Evolutionary conservation across 1,284 basidiomycete genomes (phyloP).

Genomic region (Trichosporon ovoides): DNA sequence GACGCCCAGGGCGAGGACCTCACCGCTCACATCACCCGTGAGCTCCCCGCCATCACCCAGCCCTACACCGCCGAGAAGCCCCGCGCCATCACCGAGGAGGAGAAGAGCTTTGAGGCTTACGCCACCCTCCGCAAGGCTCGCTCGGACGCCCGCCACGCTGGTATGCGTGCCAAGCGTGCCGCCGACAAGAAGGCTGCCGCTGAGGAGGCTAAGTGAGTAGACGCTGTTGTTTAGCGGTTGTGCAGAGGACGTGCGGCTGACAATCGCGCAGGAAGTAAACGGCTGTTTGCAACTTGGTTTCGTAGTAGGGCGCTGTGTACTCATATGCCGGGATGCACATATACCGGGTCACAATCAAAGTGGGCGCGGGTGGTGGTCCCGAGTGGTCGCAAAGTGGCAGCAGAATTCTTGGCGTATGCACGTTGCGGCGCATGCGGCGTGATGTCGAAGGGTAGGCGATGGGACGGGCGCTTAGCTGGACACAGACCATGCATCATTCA

Average conservation of each 20-base stretch:
- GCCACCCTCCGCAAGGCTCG: constrained; percentile 81
- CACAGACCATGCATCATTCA: too few relatives aligned
- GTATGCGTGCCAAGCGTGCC: constrained; percentile 67
- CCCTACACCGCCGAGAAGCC: constrained; percentile 71
- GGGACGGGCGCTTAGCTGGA: too few relatives aligned
- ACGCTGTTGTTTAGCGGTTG: background rate
- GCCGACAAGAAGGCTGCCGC: constrained; percentile 50
- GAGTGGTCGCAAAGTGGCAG: background rate
- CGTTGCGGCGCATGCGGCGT: too few relatives aligned
- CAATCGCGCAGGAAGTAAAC: constrained; percentile 19
- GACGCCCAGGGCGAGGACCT: constrained; percentile 88
- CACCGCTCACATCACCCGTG: constrained; percentile 70
- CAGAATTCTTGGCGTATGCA: too few relatives aligned
- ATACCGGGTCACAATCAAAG: constrained; percentile 22
- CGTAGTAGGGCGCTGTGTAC: constrained; percentile 22
- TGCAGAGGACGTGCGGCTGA: background rate
- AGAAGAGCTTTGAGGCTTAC: constrained; percentile 85
- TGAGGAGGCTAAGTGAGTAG: constrained; percentile 41
- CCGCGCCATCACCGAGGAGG: constrained; percentile 87
- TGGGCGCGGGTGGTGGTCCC: too few relatives aligned
- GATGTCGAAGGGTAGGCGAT: too few relatives aligned
- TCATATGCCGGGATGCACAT: constrained; percentile 27
- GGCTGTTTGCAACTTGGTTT: constrained; percentile 18
- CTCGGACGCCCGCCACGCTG: constrained; percentile 78
- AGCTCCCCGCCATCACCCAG: constrained; percentile 63